phyloP scores from a whole-genome alignment of 225 moss, liverwort and hornwort species.

The Ulota crispa region DNA sequence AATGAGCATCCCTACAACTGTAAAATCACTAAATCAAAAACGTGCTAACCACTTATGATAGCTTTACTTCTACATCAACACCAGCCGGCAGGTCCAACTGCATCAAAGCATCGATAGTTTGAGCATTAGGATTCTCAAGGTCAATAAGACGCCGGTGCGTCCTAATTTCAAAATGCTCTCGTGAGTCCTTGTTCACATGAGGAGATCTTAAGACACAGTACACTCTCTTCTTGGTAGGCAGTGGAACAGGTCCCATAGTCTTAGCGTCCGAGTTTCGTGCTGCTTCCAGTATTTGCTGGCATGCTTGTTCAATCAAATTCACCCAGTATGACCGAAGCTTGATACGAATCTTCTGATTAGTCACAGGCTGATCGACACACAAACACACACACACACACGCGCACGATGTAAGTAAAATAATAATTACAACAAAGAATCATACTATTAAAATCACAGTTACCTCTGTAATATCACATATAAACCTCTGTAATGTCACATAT shows the following conservation, averaged over 20 bases:
- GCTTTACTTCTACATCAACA: constrained; percentile 51
- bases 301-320: constrained; percentile 78
- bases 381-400: constrained; percentile 4
- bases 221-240: constrained; percentile 80
- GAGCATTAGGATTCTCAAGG: constrained; percentile 84
- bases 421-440: not conserved
- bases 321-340: constrained; percentile 93
- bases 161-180: constrained; percentile 61
- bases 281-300: constrained; percentile 93
- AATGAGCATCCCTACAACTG: constrained; percentile 19
- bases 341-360: constrained; percentile 92
- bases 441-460: too few relatives aligned
- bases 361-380: constrained; percentile 40
- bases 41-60: constrained; percentile 36
- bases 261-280: constrained; percentile 74
- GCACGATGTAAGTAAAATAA: constrained; percentile 8
- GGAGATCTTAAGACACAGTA: constrained; percentile 87
- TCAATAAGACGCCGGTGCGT: constrained; percentile 88
- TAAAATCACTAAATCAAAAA: constrained; percentile 26
- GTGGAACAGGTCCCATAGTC: constrained; percentile 93
- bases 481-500: too few relatives aligned
- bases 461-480: too few relatives aligned
- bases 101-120: constrained; percentile 97
- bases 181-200: constrained; percentile 91
- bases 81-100: constrained; percentile 92